Base-by-base conservation (phyloP, 2,329 filamentous ascomycete genomes). In the Calonectria hawksworthii region DNA sequence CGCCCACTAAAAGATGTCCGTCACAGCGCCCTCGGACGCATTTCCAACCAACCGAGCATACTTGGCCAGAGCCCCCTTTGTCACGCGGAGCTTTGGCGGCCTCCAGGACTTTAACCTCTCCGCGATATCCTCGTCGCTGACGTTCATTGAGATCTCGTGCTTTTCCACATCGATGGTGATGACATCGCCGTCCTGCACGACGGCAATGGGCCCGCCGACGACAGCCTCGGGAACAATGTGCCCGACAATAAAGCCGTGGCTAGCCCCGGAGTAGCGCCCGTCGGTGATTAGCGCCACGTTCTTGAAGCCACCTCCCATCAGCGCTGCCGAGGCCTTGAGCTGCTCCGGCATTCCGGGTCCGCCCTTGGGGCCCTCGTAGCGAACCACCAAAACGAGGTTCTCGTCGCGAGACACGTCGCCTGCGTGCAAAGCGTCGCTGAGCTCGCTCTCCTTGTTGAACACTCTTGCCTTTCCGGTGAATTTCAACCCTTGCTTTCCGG, bases 281-380 rank as follows among this genome's bases (percentile, higher is more conserved):
- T 98, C 96, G 0, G 96, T 98, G 65, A 98, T 94, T 23, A 98
- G 90, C 0, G 96, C 96, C 11, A 98, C 91, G 80, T 98, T 98
- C 64, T 89, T 94, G 68, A 98, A 88, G 21, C 94, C 94, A 0
- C 96, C 96, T 59, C 96, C 96, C 93, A 98, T 98, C 77, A 98
- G 94, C 18, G 96, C 95, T 0, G 95, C 95, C 72, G 92, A 94
- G 11, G 96, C 94, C 83, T 94, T 95, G 52, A 98, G 90, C 85
- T 98, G 95, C 86, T 98, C 96, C 4, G 96, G 96, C 96, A 98
- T 98, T 54, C 96, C 96, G 0, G 96, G 96, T 0, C 96, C 96
- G 74, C 96, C 96, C 83, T 95, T 96, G 9, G 96, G 96, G 0
- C 96, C 96, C 84, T 98, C 96, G 83, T 98, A 98, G 34, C 96